These are phyloP conservation scores for Colletotrichum musicola DNA, from an alignment of 2,329 filamentous ascomycete genomes.

Conservation along the genomic window DNA sequence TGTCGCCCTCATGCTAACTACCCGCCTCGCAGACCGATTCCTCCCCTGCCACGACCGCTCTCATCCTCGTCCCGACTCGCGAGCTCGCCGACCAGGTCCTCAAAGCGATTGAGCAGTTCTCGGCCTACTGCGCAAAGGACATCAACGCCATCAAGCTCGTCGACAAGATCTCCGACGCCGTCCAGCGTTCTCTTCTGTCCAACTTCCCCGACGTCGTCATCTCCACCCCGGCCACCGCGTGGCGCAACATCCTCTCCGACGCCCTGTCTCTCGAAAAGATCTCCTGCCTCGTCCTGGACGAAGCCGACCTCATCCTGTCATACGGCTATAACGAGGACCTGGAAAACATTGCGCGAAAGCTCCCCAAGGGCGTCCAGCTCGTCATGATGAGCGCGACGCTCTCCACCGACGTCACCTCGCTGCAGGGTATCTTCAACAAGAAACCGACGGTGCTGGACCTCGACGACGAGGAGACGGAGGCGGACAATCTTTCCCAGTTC, in stretches of 20 bases:
- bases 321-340: constrained; percentile 96
- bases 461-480: constrained; percentile 83
- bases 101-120: constrained; percentile 81
- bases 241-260: constrained; percentile 80
- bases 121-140: constrained; percentile 87
- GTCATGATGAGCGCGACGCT: constrained; percentile 95
- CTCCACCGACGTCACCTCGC: constrained; percentile 84
- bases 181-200: constrained; percentile 87
- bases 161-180: constrained; percentile 89
- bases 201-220: constrained; percentile 91
- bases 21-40: constrained; percentile 58
- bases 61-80: constrained; percentile 93
- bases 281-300: constrained; percentile 87
- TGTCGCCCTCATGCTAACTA: constrained; percentile 29
- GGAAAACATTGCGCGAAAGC: constrained; percentile 78
- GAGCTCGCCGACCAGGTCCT: constrained; percentile 94
- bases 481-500: constrained; percentile 85
- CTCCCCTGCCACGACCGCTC: constrained; percentile 72
- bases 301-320: constrained; percentile 92
- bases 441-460: constrained; percentile 85
- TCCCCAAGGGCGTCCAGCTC: constrained; percentile 90
- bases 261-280: constrained; percentile 79
- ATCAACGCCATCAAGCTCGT: constrained; percentile 87
- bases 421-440: constrained; percentile 88
- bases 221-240: constrained; percentile 88